Percentiles rank a stretch among this genome's conserved stretches.
phyloP scores from a whole-genome alignment of 2,329 filamentous ascomycete genomes.

The Claviceps pazoutovae region DNA sequence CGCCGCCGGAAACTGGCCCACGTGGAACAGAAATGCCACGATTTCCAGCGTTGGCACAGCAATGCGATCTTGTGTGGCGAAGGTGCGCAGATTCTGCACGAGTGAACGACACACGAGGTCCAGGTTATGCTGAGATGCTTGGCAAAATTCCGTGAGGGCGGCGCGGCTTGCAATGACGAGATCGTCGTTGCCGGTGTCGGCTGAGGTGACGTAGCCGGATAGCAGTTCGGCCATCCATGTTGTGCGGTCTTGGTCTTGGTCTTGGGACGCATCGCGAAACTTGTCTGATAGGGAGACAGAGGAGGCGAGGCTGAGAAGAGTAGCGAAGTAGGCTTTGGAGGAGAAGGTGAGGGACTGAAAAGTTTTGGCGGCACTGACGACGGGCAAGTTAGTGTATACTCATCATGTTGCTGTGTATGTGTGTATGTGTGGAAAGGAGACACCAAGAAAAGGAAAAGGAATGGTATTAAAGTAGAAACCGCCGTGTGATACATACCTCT shows the following conservation, averaged over 20 bases:
- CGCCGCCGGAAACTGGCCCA: conserved; percentile 30
- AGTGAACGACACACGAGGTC: conserved; percentile 36
- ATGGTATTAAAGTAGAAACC: too few relatives aligned
- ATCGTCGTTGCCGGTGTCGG: conserved; percentile 65
- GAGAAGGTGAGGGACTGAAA: conserved; percentile 36
- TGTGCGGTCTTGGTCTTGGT: conserved; percentile 11
- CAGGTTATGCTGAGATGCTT: conserved; percentile 24
- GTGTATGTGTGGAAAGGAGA: not conserved
- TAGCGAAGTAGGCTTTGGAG: conserved; percentile 44
- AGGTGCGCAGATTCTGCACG: conserved; percentile 36
- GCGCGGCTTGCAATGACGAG: conserved; percentile 55
- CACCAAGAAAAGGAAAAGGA: not conserved
- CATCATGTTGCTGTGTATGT: not conserved
- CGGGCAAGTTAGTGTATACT: conserved; percentile 8
- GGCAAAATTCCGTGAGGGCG: conserved; percentile 45
- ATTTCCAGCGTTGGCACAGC: conserved; percentile 65
- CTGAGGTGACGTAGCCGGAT: conserved; percentile 56
- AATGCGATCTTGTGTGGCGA: conserved; percentile 52
- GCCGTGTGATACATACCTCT: conserved; percentile 27
- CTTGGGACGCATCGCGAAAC: conserved; percentile 19
- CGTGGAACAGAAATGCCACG: conserved; percentile 62
- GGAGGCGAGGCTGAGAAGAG: conserved; percentile 34
- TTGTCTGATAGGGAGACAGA: conserved; percentile 21
- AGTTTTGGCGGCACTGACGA: conserved; percentile 17
- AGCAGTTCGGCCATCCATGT: conserved; percentile 41